Base-by-base conservation (phyloP, 257 asterid species). In the Scutellaria galericulata region DNA sequence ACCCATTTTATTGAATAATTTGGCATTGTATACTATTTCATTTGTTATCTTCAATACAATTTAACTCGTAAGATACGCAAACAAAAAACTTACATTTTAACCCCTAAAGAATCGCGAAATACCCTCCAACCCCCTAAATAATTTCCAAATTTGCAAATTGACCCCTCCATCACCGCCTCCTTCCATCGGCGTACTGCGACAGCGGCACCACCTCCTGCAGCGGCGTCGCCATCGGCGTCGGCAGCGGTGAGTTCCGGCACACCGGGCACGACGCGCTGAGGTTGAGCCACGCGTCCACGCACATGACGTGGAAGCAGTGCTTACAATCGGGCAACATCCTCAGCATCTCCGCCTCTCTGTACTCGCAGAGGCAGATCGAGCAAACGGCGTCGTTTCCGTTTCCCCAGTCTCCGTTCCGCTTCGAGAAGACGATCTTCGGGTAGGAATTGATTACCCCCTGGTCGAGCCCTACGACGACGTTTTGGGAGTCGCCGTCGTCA, bases 131-230 rank as follows among this genome's bases (percentile, higher is more conserved):
- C 74, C 81, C 77, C 1, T 7, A n/a, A 61, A 24, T 1, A 18
- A 47, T 22, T 14, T 47, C 9, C n/a, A 18, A 50, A 41, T 24
- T 40, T 5, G 63, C 64, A 70, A 70, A 48, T 13, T 9, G 54
- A 47, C 64, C 75, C 67, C 59, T 48, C 45, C 37, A 3, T 86
- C 82, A 85, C 2, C 72, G 74, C 45, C 94, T 80, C 82, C 98
- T 88, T 44, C 98, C 98, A 59, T 86, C 98, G 65, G 97, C 74
- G 75, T 82, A 94, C 60, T 84, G 99, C 3, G 99, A 90, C 1
- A 95, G 96, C 72, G 99, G 99, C 79, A 92, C 97, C 73, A 92
- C 99, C 83, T 95, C 99, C 79, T 91, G 91, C 83, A 95, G 24
- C 78, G 98, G 98, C 75, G 98, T 94, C 1, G 98, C 86, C 24